Conservation (phyloP, 2,329 filamentous ascomycete species). For the Microcyclospora tardicrescens region DNA sequence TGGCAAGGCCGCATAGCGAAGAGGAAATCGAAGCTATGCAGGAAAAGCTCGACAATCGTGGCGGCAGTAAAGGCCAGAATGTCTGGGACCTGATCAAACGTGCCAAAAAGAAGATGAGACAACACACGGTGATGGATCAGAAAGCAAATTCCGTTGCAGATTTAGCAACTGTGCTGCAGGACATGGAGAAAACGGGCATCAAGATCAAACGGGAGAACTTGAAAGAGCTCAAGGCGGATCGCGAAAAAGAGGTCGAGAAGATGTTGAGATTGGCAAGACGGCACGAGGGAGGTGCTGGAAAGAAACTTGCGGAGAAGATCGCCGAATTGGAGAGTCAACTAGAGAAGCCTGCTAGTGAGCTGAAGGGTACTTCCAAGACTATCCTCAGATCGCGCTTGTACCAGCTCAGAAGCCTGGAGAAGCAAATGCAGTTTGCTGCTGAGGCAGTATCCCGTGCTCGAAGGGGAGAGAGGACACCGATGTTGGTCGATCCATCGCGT, state of each 20-base stretch:
- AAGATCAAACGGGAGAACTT: conserved; percentile 13
- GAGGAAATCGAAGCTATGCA: conserved; percentile 29
- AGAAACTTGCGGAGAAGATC: conserved; percentile 9
- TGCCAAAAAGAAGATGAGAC: conserved; percentile 35
- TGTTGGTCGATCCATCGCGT: no score
- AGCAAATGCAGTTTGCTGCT: conserved; percentile 9
- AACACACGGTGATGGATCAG: conserved; percentile 49
- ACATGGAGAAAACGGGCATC: conserved; percentile 31
- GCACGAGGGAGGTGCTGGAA: conserved; percentile 7
- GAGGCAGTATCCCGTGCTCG: conserved; percentile 4
- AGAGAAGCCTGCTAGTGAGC: conserved; percentile 1
- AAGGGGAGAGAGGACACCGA: no score
- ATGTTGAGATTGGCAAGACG: conserved; percentile 10
- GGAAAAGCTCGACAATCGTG: conserved; percentile 22
- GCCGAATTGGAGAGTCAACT: background rate
- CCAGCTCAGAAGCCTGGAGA: background rate
- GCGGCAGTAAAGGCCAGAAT: conserved; percentile 20
- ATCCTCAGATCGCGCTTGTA: background rate
- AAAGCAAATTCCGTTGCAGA: conserved; percentile 51
- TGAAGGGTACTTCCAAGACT: conserved; percentile 2
- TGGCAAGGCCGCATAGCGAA: conserved; percentile 26
- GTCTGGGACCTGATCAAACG: conserved; percentile 19
- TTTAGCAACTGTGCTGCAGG: conserved; percentile 41
- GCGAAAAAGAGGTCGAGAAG: conserved; percentile 8
- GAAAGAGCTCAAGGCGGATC: conserved; percentile 2